Percentiles rank a stretch among this genome's conserved stretches.
phyloP scores from a whole-genome alignment of 1,284 basidiomycete species.

The Leccinum pachyderme region DNA sequence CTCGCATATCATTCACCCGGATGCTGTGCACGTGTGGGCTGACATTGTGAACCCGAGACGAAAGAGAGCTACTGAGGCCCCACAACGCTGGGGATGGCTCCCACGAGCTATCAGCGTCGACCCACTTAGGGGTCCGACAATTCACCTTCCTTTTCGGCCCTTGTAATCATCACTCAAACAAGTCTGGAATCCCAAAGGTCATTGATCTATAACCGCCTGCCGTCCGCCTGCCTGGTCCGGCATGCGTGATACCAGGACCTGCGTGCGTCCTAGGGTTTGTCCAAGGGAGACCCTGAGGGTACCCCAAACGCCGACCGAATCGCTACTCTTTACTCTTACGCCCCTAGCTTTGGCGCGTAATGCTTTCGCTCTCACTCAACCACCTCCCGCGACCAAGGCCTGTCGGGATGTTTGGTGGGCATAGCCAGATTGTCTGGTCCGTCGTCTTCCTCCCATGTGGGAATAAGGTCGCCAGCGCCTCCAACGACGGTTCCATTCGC shows the following conservation, averaged over 20 bases:
- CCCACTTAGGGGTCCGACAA: slow-evolving; percentile 35
- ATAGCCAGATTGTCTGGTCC: slow-evolving; percentile 31
- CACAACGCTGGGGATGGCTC: slow-evolving; percentile 10
- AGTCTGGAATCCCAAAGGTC: slow-evolving; percentile 32
- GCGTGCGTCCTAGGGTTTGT: slow-evolving; percentile 33
- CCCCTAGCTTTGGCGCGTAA: slow-evolving; percentile 26
- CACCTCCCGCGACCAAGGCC: slow-evolving; percentile 27
- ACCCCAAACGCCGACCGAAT: slow-evolving; percentile 25
- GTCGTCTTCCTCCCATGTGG: slow-evolving; percentile 29
- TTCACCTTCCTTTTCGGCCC: slow-evolving; percentile 14
- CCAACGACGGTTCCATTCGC: slow-evolving; percentile 32
- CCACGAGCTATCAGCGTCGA: slow-evolving; percentile 29
- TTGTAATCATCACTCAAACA: slow-evolving; percentile 27
- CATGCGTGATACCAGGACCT: slow-evolving; percentile 33
- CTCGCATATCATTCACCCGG: slow-evolving; percentile 6
- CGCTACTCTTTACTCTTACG: slow-evolving; percentile 18
- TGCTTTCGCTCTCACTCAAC: slow-evolving; percentile 34
- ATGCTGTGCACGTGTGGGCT: slow-evolving; percentile 4
- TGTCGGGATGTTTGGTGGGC: slow-evolving; percentile 22
- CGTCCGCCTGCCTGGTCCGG: slow-evolving; percentile 32
- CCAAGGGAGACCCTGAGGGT: slow-evolving; percentile 26
- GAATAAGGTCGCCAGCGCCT: slow-evolving; percentile 27
- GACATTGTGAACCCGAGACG: background rate
- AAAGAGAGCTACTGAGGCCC: background rate
- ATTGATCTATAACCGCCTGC: slow-evolving; percentile 35